Evolutionary conservation across 306 rosid genomes (phyloP).

Genomic region (Arachis hypogaea): DNA sequence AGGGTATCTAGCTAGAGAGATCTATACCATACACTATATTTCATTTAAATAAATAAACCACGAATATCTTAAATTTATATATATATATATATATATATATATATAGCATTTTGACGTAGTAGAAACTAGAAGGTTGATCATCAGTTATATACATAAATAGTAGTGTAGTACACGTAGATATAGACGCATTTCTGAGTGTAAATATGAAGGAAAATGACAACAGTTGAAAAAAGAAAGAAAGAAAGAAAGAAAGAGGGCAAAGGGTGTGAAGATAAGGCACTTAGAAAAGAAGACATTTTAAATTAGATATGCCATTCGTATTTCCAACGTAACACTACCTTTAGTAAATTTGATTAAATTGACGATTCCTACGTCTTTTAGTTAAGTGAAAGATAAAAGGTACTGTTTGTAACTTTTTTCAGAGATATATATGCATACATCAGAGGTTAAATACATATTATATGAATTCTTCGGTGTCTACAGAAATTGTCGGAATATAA

Average conservation of each 20-base stretch:
- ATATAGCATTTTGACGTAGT: too few relatives aligned
- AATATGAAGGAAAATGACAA: background rate
- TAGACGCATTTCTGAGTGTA: background rate
- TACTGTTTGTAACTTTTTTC: too few relatives aligned
- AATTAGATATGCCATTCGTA: slow-evolving; percentile 18
- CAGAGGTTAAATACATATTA: too few relatives aligned
- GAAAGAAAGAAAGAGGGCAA: too few relatives aligned
- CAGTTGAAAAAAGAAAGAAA: background rate
- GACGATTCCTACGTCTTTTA: background rate
- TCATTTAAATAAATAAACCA: too few relatives aligned
- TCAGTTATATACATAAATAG: too few relatives aligned
- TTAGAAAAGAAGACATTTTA: slow-evolving; percentile 9
- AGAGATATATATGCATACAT: too few relatives aligned
- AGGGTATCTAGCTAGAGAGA: background rate
- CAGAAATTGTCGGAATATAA: too few relatives aligned
- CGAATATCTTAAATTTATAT: too few relatives aligned
- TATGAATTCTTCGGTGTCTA: too few relatives aligned
- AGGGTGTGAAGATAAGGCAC: background rate
- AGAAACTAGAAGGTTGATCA: too few relatives aligned
- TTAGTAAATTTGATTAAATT: background rate
- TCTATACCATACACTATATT: background rate
- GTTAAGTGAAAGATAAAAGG: background rate
- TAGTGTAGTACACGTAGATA: background rate
- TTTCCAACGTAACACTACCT: background rate
- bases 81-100: too few relatives aligned